phyloP scores from a whole-genome alignment of 345 rosid genomes.

The Eucalyptus caleyi region DNA sequence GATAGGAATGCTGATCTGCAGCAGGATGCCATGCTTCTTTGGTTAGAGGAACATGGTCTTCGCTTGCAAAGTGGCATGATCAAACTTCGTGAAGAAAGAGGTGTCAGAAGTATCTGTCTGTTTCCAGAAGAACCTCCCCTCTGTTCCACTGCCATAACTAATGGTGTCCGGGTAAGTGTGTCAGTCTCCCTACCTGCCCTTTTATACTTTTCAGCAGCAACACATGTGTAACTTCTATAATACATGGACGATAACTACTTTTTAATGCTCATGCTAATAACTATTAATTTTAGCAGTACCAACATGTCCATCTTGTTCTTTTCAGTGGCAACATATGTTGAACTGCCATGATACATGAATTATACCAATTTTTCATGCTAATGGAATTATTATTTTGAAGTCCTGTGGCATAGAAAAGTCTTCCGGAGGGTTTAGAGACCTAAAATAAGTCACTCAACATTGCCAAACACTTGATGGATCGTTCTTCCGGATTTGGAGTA shows the following conservation, averaged over 20 bases:
- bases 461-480: neutral
- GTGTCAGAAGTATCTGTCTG: slow-evolving; percentile 35
- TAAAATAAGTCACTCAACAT: neutral
- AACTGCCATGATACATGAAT: neutral
- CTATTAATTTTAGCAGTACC: neutral
- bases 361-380: neutral
- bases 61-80: slow-evolving; percentile 52
- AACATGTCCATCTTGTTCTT: neutral
- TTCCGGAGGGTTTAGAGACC: neutral
- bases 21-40: slow-evolving; percentile 77
- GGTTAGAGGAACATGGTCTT: slow-evolving; percentile 83
- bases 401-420: neutral
- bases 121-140: slow-evolving; percentile 71
- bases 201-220: neutral
- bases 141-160: slow-evolving; percentile 65
- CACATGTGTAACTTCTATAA: neutral
- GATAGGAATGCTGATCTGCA: slow-evolving; percentile 23
- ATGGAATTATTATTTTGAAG: neutral
- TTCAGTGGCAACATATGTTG: neutral
- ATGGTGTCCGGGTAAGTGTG: slow-evolving; percentile 58
- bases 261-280: neutral
- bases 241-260: neutral
- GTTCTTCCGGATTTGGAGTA: neutral
- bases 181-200: neutral
- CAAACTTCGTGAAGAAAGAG: slow-evolving; percentile 23